A percentile compares a stretch with the other conserved stretches of the same genome.
These are phyloP conservation scores for Auriscalpium vulgare DNA, from an alignment of 768 basidiomycete genomes.

Conservation along the genomic window DNA sequence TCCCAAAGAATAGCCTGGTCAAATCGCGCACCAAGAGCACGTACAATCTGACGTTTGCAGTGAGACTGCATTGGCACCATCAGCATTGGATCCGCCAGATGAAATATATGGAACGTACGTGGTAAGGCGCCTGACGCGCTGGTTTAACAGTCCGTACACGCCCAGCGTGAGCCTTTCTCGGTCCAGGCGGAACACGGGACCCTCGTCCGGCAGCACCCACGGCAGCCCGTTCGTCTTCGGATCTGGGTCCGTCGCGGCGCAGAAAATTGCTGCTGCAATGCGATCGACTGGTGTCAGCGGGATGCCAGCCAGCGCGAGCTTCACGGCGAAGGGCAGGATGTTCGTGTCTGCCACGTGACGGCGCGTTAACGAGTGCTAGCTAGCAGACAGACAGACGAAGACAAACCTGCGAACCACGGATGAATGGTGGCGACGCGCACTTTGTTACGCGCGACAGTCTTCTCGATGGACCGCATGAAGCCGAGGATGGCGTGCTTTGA, in stretches of 20 bases:
- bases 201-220: conserved; percentile 24
- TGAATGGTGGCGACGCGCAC: conserved; percentile 22
- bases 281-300: conserved; percentile 23
- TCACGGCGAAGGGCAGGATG: conserved; percentile 13
- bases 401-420: conserved; percentile 25
- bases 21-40: no score
- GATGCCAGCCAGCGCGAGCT: conserved; percentile 20
- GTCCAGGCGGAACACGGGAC: conserved; percentile 19
- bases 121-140: background rate
- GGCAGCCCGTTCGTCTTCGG: conserved; percentile 18
- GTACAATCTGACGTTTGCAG: no score
- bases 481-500: conserved; percentile 27
- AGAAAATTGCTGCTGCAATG: conserved; percentile 25
- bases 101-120: background rate
- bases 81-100: no score
- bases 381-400: no score
- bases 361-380: background rate
- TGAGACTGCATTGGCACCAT: no score
- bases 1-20: no score
- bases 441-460: conserved; percentile 6
- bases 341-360: conserved; percentile 11
- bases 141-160: conserved; percentile 20
- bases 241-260: conserved; percentile 21
- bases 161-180: conserved; percentile 15
- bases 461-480: conserved; percentile 18